Conservation (phyloP, 495 filamentous ascomycete genomes). For the Aspergillus diversus region DNA sequence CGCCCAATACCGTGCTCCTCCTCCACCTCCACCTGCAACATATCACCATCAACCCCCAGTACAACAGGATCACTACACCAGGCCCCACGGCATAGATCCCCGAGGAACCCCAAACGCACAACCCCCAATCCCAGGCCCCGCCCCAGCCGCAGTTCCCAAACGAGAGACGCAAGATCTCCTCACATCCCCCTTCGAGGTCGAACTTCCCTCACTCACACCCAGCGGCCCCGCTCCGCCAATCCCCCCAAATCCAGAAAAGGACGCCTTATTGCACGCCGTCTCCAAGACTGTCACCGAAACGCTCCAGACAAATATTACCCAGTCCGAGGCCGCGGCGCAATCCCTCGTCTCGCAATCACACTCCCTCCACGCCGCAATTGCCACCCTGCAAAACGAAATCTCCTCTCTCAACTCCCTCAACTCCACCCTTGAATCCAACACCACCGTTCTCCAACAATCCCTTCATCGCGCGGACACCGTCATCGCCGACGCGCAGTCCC, state of each 20-base stretch:
- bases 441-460: conserved; percentile 71
- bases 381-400: conserved; percentile 71
- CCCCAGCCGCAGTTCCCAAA: conserved; percentile 43
- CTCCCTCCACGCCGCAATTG: conserved; percentile 70
- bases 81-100: neutral
- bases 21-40: conserved; percentile 15
- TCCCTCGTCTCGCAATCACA: conserved; percentile 78
- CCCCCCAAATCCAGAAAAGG: conserved; percentile 96
- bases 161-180: conserved; percentile 67
- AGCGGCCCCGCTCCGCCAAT: conserved; percentile 75
- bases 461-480: conserved; percentile 79
- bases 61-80: conserved; percentile 3
- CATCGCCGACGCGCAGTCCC: conserved; percentile 63
- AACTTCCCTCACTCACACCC: conserved; percentile 62
- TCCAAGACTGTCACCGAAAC: conserved; percentile 68
- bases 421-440: conserved; percentile 73
- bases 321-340: conserved; percentile 70
- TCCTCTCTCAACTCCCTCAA: conserved; percentile 69
- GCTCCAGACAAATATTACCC: conserved; percentile 62
- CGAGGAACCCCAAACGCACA: conserved; percentile 18
- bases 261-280: conserved; percentile 79
- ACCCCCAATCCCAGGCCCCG: conserved; percentile 20
- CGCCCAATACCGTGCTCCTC: conserved; percentile 24
- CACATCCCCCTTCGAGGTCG: conserved; percentile 67
- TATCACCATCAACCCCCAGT: conserved; percentile 25